phyloP scores from a whole-genome alignment of 164 flowering plant genomes.

The Nymphaea colorata region DNA sequence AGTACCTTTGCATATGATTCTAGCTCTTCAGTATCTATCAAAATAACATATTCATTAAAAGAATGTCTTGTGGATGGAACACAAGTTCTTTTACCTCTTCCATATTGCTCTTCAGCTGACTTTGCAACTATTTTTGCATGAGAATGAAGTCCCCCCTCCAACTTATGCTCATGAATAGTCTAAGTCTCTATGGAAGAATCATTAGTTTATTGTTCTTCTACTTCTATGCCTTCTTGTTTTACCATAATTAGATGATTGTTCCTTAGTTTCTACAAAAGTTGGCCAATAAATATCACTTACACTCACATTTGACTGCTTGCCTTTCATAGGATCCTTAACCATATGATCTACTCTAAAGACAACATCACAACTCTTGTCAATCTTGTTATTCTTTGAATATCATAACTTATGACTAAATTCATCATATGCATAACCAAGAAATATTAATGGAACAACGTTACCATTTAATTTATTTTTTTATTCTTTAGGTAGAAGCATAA shows the following conservation, averaged over 20 bases:
- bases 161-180: background rate
- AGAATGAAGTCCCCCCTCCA: background rate
- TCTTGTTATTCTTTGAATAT: background rate
- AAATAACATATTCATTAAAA: background rate
- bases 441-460: background rate
- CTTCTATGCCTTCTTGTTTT: background rate
- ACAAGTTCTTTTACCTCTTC: background rate
- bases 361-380: background rate
- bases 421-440: background rate
- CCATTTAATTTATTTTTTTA: background rate
- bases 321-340: background rate
- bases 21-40: background rate
- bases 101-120: background rate
- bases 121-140: background rate
- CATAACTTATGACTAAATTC: background rate
- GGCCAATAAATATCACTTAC: background rate
- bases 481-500: background rate
- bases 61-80: background rate
- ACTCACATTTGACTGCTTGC: background rate
- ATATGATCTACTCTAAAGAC: background rate
- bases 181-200: background rate
- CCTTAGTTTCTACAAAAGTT: background rate
- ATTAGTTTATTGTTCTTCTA: background rate
- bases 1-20: background rate
- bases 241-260: background rate